Conservation (phyloP, 345 rosid genomes). For the Gossypium mustelinum region DNA sequence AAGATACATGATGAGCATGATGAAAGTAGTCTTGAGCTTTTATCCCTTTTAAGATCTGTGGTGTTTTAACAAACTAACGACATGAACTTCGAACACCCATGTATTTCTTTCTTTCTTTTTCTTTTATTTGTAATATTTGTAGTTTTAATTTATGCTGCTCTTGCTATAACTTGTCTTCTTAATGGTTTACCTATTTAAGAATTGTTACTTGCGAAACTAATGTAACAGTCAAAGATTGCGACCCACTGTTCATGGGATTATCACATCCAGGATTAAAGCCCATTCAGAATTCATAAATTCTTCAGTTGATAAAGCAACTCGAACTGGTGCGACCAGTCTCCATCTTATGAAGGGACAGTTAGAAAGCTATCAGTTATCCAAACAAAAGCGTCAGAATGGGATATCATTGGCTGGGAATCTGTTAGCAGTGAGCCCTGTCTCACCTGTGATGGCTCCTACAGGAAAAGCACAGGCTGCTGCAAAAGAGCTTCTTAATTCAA, state of each 20-base stretch:
- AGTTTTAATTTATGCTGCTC: constrained; percentile 1
- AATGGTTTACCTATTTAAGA: constrained; percentile 5
- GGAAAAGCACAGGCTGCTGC: constrained; percentile 94
- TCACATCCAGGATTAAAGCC: constrained; percentile 80
- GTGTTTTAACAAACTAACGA: constrained; percentile 8
- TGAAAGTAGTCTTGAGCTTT: background rate
- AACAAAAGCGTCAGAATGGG: constrained; percentile 82
- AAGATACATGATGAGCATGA: background rate
- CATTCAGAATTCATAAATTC: constrained; percentile 54
- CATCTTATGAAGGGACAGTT: constrained; percentile 61
- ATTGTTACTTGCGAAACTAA: constrained; percentile 17
- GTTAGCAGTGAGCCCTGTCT: constrained; percentile 92
- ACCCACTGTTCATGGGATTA: constrained; percentile 90
- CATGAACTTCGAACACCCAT: constrained; percentile 4
- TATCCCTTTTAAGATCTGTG: constrained; percentile 9
- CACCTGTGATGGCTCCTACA: constrained; percentile 89
- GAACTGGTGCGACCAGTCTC: constrained; percentile 37
- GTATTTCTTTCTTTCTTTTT: background rate
- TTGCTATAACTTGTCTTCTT: background rate
- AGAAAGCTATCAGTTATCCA: constrained; percentile 57
- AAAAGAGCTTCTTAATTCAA: constrained; percentile 86
- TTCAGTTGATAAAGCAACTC: constrained; percentile 52
- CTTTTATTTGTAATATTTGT: background rate
- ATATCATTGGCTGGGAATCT: constrained; percentile 57
- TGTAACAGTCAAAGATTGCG: constrained; percentile 85